Evolutionary conservation across 2,329 filamentous ascomycete genomes (phyloP).

Genomic region (Penicillium sp.): DNA sequence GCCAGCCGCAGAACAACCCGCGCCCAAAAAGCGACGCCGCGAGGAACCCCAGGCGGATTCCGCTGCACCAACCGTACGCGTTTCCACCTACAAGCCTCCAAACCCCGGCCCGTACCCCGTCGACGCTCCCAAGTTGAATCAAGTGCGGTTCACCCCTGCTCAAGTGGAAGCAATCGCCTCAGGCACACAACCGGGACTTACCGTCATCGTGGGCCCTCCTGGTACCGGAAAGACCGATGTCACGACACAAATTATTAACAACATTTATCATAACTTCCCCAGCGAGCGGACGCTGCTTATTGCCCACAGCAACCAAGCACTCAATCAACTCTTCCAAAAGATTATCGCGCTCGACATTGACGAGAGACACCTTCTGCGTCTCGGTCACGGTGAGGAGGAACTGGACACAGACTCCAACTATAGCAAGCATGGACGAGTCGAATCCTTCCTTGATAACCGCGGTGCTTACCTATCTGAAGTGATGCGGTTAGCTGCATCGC

Average conservation of each 20-base stretch:
- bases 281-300: conserved; percentile 87
- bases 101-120: conserved; percentile 89
- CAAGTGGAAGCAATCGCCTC: conserved; percentile 93
- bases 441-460: conserved; percentile 90
- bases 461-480: conserved; percentile 79
- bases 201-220: conserved; percentile 89
- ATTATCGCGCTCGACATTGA: conserved; percentile 97
- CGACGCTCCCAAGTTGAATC: conserved; percentile 79
- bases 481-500: conserved; percentile 77
- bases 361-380: conserved; percentile 83
- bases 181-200: conserved; percentile 90
- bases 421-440: conserved; percentile 91
- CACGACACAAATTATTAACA: conserved; percentile 96
- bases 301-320: conserved; percentile 94
- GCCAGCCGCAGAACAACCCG: conserved; percentile 54
- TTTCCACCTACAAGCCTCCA: conserved; percentile 85
- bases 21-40: conserved; percentile 84
- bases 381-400: conserved; percentile 95
- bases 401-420: conserved; percentile 83
- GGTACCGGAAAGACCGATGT: conserved; percentile 99
- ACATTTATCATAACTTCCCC: conserved; percentile 98
- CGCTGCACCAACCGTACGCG: conserved; percentile 69
- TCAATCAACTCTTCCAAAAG: conserved; percentile 97
- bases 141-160: conserved; percentile 83
- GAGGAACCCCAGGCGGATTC: conserved; percentile 71